Evolutionary conservation across 2,329 filamentous ascomycete species (phyloP), one percentile per base, ranked within the genome.

Genomic region (Fusarium verticillioides): DNA sequence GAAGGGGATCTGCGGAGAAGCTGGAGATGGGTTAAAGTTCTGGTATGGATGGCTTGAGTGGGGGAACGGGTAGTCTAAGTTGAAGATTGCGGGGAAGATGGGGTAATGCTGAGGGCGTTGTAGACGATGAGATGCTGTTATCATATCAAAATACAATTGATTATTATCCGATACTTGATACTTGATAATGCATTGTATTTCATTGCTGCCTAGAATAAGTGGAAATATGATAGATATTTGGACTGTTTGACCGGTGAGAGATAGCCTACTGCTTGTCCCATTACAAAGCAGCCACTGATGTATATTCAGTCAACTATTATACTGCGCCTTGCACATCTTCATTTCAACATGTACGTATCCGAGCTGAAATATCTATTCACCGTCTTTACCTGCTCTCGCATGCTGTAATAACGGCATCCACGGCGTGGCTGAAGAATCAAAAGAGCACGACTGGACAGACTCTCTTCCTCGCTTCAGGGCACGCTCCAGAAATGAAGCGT

Each of bases 51-150:
- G 52, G 54, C 53, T 62, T 47, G 75, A 66, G 75, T 62, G 75
- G 75, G 75, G 75, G 59, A 66, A 67, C 58, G 71, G 72, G 72
- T 73, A 66, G 66, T 65, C 57, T 54, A 54, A 42, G 47, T 28
- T 47, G 28, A 39, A 34, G 69, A 64, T 40, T 77, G 75, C 63
- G 75, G 75, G 75, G 75, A 72, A 66, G 60, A 74, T 72, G 68
- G 70, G 75, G 68, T 68, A 72, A 70, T 42, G 23, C 16, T 44
- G 39, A 36, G 30, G 40, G 13, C 46, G 28, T 39, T 39, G 36
- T 18, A n/a, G 34, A 26, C 40, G 46, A 52, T 46, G n/a, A 26
- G 30, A 64, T 30, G 43, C 19, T 53, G 32, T 66, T 53, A 57
- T 63, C n/a, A 63, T 34, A 12, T 44, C 6, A 23, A 19, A 40